A percentile compares a stretch with the other conserved stretches of the same genome.
Conservation (phyloP, 2,329 filamentous ascomycete genomes). For the Botrytis hyacinthi region DNA sequence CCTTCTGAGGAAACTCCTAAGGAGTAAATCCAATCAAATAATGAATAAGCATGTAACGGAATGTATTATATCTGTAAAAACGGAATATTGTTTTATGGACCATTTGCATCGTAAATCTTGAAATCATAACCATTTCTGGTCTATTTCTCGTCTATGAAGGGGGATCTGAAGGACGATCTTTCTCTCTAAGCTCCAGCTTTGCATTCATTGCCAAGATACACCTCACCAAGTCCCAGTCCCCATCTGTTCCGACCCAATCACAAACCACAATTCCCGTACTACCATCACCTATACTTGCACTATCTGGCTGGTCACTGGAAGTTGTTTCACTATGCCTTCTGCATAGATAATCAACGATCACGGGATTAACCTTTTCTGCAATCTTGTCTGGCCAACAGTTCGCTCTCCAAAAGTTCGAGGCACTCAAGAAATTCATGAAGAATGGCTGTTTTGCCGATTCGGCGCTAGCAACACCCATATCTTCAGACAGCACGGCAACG, state of each 20-base stretch:
- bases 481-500: conserved; percentile 46
- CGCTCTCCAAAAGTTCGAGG: conserved; percentile 90
- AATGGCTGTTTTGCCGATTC: conserved; percentile 52
- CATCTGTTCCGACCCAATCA: conserved; percentile 85
- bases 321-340: conserved; percentile 48
- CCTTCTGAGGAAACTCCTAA: conserved; percentile 22
- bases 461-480: conserved; percentile 31
- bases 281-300: conserved; percentile 59
- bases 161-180: background rate
- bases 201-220: conserved; percentile 92
- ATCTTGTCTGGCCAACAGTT: conserved; percentile 93
- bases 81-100: conserved; percentile 18
- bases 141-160: background rate
- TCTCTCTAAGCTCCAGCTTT: conserved; percentile 50
- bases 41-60: conserved; percentile 16
- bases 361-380: conserved; percentile 82
- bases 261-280: conserved; percentile 85
- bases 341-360: conserved; percentile 62
- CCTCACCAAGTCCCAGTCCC: conserved; percentile 86
- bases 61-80: conserved; percentile 36
- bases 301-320: conserved; percentile 29
- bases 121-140: conserved; percentile 24
- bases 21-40: conserved; percentile 26
- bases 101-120: conserved; percentile 17
- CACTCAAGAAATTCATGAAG: conserved; percentile 87